Percentiles rank a stretch among this genome's conserved stretches.
phyloP scores from a whole-genome alignment of 2,329 filamentous ascomycete species.

The Calcarisporium arbuscula region DNA sequence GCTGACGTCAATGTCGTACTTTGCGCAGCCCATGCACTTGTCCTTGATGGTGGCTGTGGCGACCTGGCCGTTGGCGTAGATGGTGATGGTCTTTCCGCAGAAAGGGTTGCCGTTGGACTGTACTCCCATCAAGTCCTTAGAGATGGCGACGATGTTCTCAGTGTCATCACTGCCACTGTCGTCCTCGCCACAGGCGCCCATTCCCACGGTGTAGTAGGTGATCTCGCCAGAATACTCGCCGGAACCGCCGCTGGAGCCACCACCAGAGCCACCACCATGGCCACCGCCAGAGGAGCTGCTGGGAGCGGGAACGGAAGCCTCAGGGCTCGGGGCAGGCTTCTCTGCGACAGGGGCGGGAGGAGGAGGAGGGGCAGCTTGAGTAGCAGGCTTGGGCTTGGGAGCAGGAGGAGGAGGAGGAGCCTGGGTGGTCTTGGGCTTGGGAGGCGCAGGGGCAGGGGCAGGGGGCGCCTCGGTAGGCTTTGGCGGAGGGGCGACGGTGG shows the following conservation, averaged over 20 bases:
- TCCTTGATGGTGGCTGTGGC: constrained; percentile 58
- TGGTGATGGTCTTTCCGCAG: constrained; percentile 63
- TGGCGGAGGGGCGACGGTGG: constrained; percentile 4
- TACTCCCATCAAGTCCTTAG: constrained; percentile 55
- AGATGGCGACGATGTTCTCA: constrained; percentile 64
- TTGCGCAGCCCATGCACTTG: constrained; percentile 66
- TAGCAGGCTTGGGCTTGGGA: constrained; percentile 13
- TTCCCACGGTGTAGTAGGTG: constrained; percentile 66
- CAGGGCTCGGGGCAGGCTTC: constrained; percentile 10
- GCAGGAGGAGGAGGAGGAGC: constrained; percentile 9
- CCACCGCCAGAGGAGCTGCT: constrained; percentile 8
- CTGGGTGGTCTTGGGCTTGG: constrained; percentile 7
- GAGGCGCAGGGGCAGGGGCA: constrained; percentile 14
- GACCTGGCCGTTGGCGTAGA: constrained; percentile 53
- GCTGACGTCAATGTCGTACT: constrained; percentile 53
- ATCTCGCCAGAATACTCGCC: constrained; percentile 51
- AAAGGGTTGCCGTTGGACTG: constrained; percentile 61
- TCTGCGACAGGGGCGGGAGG: constrained; percentile 8
- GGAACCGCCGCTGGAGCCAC: constrained; percentile 10
- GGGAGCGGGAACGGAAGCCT: constrained; percentile 11
- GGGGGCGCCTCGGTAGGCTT: constrained; percentile 14
- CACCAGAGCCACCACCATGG: constrained; percentile 5
- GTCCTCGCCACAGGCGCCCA: constrained; percentile 62
- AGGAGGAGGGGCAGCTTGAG: constrained; percentile 8
- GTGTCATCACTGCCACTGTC: constrained; percentile 48